These are phyloP conservation scores for Xeromyces bisporus DNA, from an alignment of 495 filamentous ascomycete species.

Conservation along the genomic window DNA sequence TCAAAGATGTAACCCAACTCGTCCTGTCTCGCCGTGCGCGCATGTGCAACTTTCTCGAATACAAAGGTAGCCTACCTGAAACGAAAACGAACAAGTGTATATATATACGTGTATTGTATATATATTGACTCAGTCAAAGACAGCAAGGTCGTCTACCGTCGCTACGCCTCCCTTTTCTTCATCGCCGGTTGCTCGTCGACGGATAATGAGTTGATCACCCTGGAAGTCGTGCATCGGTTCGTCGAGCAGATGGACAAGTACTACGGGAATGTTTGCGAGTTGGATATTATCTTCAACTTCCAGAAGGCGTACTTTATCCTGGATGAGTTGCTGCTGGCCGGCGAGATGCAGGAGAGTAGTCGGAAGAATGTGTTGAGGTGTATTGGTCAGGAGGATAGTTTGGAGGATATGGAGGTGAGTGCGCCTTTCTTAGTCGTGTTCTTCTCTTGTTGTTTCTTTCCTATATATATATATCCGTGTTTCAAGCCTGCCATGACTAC, in stretches of 20 bases:
- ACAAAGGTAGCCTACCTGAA: slow-evolving; percentile 72
- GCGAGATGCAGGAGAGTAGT: slow-evolving; percentile 96
- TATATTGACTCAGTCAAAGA: slow-evolving; percentile 50
- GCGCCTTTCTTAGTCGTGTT: no score
- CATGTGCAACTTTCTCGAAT: slow-evolving; percentile 99
- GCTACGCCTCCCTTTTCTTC: slow-evolving; percentile 98
- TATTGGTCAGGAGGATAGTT: slow-evolving; percentile 84
- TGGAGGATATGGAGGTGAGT: slow-evolving; percentile 97
- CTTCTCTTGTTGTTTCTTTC: no score
- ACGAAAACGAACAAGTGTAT: no score
- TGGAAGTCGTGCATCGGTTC: slow-evolving; percentile 96
- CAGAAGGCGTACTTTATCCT: slow-evolving; percentile 99
- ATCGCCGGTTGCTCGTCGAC: slow-evolving; percentile 89
- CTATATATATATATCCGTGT: no score
- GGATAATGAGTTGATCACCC: slow-evolving; percentile 94
- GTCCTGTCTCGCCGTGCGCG: slow-evolving; percentile 87
- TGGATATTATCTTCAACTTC: slow-evolving; percentile 99
- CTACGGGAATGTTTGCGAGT: slow-evolving; percentile 98
- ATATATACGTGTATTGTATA: no score
- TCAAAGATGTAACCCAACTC: slow-evolving; percentile 98
- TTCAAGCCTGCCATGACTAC: no score
- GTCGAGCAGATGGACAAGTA: slow-evolving; percentile 99
- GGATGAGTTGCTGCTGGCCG: slow-evolving; percentile 87
- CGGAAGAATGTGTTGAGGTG: slow-evolving; percentile 96
- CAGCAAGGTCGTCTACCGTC: slow-evolving; percentile 94